These are phyloP conservation scores for Cladosporium sp. DNA, from an alignment of 2,329 filamentous ascomycete species.

Conservation along the genomic window DNA sequence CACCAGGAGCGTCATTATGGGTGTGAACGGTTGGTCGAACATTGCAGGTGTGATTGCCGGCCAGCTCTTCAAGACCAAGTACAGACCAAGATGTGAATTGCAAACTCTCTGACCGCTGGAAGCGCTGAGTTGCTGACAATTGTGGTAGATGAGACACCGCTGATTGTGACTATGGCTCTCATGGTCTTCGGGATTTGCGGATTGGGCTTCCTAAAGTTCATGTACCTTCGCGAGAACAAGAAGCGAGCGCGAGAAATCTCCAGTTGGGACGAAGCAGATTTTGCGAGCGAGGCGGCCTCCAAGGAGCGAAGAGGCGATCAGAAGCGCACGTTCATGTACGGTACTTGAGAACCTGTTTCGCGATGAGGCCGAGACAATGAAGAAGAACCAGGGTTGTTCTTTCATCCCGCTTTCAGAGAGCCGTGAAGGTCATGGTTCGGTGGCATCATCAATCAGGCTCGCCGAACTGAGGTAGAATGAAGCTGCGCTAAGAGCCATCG, in stretches of 20 bases:
- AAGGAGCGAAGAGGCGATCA: conserved; percentile 3
- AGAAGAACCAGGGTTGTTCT: neutral
- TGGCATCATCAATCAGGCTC: neutral
- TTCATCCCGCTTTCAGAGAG: neutral
- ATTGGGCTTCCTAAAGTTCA: neutral
- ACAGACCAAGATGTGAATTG: conserved; percentile 8
- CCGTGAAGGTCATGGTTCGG: neutral
- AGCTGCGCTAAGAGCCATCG: neutral
- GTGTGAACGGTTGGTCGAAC: conserved; percentile 10
- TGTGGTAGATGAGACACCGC: neutral
- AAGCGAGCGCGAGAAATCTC: neutral
- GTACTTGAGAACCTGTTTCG: neutral
- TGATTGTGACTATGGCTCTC: neutral
- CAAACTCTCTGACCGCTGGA: too few relatives aligned
- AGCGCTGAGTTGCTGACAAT: neutral
- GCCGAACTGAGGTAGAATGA: neutral
- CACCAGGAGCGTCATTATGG: neutral
- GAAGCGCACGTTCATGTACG: conserved; percentile 15
- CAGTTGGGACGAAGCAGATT: conserved; percentile 1
- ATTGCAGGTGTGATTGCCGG: conserved; percentile 11
- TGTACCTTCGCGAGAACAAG: conserved; percentile 9
- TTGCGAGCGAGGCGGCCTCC: neutral
- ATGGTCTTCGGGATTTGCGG: conserved; percentile 8
- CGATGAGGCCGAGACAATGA: neutral
- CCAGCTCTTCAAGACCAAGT: conserved; percentile 9